Base-by-base conservation (phyloP, 225 moss, liverwort and hornwort species). In the Physcomitrellopsis africana region DNA sequence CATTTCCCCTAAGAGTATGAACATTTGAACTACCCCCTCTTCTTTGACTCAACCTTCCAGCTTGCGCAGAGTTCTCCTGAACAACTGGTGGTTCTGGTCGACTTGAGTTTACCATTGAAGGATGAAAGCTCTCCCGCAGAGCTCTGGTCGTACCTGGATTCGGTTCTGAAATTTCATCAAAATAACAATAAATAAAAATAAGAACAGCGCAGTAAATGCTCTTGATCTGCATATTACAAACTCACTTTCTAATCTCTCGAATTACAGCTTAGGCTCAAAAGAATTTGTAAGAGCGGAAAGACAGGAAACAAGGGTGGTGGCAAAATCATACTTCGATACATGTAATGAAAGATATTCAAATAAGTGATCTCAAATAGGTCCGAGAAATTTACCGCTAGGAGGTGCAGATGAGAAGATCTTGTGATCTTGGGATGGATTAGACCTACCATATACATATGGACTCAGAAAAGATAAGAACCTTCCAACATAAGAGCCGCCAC, bases 391-490 rank as follows among this genome's bases (percentile, higher is more conserved):
- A 82, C 87, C 76, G 54, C 71, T 70, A 41, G 74, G 77, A 70
- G 83, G 73, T 51, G 61, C 65, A 74, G 76, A 56, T 26, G 76
- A 62, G 60, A 63, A 74, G 70, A 44, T 68, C 42, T 43, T 47
- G 68, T 75, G 60, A 24, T 76, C 82, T 78, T 64, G 68, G 74
- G 86, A 71, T 72, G 69, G 63, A 57, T 77, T 61, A 72, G 81
- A 49, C 32, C 81, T 81, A 54, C 84, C 72, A 27, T 86, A 89
- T 11, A 86, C 78, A 63, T 85, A 91, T 49, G 91, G 86, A 65
- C 85, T 91, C 48, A 91, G 64, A 81, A 76, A 86, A n/a, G 91
- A 91, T 9, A 91, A 63, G 46, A 91, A 41, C 75, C 51, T 84
- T 56, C 84, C 86, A 58, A 89, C 65, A 51, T 86, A 78, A 62